A percentile compares a stretch with the other conserved stretches of the same genome.
Evolutionary conservation across 1,139 yeast genomes (phyloP).

Genomic region (Candida tetrigidarum): DNA sequence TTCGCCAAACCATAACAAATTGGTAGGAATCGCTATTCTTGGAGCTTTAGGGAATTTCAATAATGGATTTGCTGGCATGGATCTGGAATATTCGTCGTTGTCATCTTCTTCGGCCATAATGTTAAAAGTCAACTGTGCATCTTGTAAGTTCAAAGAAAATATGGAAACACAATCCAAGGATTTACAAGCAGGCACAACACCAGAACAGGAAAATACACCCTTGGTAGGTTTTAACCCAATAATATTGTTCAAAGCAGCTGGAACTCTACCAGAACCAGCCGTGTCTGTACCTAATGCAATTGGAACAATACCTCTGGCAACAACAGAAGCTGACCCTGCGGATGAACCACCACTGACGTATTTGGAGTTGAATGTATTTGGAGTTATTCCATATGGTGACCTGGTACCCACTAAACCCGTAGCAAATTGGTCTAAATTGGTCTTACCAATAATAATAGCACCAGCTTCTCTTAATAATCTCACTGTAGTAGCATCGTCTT

Average conservation of each 20-base stretch:
- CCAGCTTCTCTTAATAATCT: slow-evolving; percentile 74
- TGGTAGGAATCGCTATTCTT: slow-evolving; percentile 73
- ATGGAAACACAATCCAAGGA: slow-evolving; percentile 92
- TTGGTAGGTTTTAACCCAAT: slow-evolving; percentile 92
- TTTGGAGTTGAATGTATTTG: slow-evolving; percentile 71
- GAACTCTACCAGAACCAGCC: slow-evolving; percentile 98
- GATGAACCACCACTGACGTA: slow-evolving; percentile 96
- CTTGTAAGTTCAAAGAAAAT: slow-evolving; percentile 74
- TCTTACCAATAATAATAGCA: slow-evolving; percentile 89
- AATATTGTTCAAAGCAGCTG: slow-evolving; percentile 92
- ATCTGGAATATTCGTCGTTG: slow-evolving; percentile 81
- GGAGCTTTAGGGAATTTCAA: slow-evolving; percentile 62
- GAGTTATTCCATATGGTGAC: slow-evolving; percentile 90
- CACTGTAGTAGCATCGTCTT: slow-evolving; percentile 76
- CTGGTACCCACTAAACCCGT: slow-evolving; percentile 96
- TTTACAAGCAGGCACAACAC: slow-evolving; percentile 98
- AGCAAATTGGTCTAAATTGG: slow-evolving; percentile 95
- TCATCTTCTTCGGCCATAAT: slow-evolving; percentile 75
- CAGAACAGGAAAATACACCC: slow-evolving; percentile 81
- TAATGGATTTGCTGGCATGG: slow-evolving; percentile 68
- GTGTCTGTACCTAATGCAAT: slow-evolving; percentile 93
- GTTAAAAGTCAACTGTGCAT: slow-evolving; percentile 78
- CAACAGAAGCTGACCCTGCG: slow-evolving; percentile 94
- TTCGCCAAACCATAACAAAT: slow-evolving; percentile 81
- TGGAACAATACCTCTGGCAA: slow-evolving; percentile 88